phyloP scores from a whole-genome alignment of 1,284 basidiomycete genomes.

The Phellinidium pouzarii region DNA sequence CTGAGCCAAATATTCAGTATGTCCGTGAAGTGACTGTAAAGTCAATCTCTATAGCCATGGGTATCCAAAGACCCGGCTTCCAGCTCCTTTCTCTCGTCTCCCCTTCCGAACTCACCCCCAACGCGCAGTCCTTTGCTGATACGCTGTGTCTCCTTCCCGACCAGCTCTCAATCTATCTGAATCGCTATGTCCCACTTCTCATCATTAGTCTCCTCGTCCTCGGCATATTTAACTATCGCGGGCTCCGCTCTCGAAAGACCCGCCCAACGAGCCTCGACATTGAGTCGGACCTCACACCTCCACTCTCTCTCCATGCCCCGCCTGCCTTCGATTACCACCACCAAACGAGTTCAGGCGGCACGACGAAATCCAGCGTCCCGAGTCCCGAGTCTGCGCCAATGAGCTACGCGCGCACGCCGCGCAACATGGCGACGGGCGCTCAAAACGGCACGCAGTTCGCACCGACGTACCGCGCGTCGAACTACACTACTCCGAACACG shows the following conservation, averaged over 20 bases:
- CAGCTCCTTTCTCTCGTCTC: slow-evolving; percentile 73
- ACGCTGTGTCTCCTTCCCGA: slow-evolving; percentile 64
- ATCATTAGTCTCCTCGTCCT: slow-evolving; percentile 34
- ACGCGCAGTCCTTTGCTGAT: slow-evolving; percentile 32
- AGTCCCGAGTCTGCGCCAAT: neutral
- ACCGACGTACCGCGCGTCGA: neutral
- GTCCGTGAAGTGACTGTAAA: slow-evolving; percentile 74
- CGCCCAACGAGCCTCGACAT: neutral
- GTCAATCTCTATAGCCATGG: slow-evolving; percentile 76
- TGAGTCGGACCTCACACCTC: slow-evolving; percentile 1
- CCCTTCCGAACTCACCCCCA: slow-evolving; percentile 26
- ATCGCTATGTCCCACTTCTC: slow-evolving; percentile 49
- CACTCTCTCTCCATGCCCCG: neutral
- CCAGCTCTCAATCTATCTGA: slow-evolving; percentile 53
- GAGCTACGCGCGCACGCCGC: neutral
- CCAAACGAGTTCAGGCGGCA: neutral
- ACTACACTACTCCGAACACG: neutral
- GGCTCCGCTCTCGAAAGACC: neutral
- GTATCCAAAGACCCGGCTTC: slow-evolving; percentile 74
- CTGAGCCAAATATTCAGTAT: slow-evolving; percentile 22
- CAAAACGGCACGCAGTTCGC: neutral
- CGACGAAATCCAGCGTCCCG: neutral
- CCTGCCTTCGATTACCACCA: neutral
- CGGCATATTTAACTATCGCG: slow-evolving; percentile 24
- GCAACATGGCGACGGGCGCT: neutral